Evolutionary conservation across 805 yeast species (phyloP).

Genomic region (Kluyveromyces aestuarii): DNA sequence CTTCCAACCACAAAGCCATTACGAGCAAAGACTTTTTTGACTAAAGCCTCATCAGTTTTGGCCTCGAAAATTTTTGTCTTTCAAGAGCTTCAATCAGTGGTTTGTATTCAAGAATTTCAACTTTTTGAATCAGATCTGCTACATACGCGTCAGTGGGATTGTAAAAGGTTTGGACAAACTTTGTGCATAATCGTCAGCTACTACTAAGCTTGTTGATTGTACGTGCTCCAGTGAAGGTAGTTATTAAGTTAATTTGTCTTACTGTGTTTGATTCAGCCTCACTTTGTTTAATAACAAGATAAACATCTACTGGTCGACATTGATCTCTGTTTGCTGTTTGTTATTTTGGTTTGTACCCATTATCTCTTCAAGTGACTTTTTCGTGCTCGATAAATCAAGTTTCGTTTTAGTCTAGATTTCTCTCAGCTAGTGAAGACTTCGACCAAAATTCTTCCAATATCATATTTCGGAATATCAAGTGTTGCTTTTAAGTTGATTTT

Average conservation of each 20-base stretch:
- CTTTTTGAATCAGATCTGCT: neutral
- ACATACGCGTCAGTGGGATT: neutral
- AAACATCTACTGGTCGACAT: neutral
- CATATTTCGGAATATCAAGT: neutral
- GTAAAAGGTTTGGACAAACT: neutral
- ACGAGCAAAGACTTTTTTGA: neutral
- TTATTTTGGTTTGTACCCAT: neutral
- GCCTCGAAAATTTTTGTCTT: neutral
- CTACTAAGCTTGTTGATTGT: neutral
- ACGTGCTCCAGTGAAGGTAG: conserved; percentile 15
- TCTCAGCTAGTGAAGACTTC: neutral
- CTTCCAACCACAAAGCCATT: neutral
- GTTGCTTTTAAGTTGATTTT: neutral
- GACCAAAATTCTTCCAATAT: neutral
- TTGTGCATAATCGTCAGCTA: neutral
- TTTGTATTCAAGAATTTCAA: neutral
- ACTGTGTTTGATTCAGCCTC: neutral
- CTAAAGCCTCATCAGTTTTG: neutral
- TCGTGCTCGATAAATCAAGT: neutral
- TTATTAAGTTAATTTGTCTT: conserved; percentile 29
- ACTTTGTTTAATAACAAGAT: neutral
- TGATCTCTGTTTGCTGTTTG: neutral
- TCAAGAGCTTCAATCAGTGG: neutral
- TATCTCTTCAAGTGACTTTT: neutral
- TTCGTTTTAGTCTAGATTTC: neutral